Evolutionary conservation across 1,284 basidiomycete genomes (phyloP), one percentile per base, ranked within the genome.

Genomic region (Hymenochaete sp.): DNA sequence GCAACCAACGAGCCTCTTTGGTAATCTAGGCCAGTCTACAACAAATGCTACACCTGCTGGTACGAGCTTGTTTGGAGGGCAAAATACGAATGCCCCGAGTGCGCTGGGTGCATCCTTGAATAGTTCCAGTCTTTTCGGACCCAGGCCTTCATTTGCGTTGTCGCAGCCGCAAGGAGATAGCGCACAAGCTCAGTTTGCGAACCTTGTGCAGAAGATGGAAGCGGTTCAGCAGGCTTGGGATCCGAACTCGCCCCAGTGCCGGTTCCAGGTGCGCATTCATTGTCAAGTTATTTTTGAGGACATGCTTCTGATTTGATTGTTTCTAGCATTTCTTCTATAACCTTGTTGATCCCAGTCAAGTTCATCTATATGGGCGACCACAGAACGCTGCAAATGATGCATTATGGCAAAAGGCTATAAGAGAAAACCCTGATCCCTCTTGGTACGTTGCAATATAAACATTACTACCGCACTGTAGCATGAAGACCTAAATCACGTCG

Each of bases 281-380:
- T 18, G 42, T 38, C 16, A 42, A 25, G 38, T 47, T 21, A 11
- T 41, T n/a, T 50, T 8, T 37, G 9, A 22, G 21, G 14, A 2
- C 33, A 38, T 27, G 8, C 18, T 7, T 42, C n/a, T n/a, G 14
- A 31, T 41, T 6, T 37, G 16, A 29, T 37, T 16, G 21, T 16
- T 8, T 21, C 13, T 50, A 88, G 82, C 75, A 90, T 59, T 80
- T 78, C 55, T 93, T 90, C 59, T 92, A 92, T 61, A 93, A 93
- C 56, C 68, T 89, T 3, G 89, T 93, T 4, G 83, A 88, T 52
- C 82, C 86, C 0, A 68, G 68, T 2, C 75, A 83, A 54, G 74
- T 85, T 2, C 68, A 68, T 22, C 57, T 79, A 46, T 93, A 89
- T 55, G 82, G 77, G 4, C 75, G 87, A 24, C 90, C 89, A 5